A percentile compares a stretch with the other conserved stretches of the same genome.
These are phyloP conservation scores for Hypomontagnella submonticulosa DNA, from an alignment of 495 filamentous ascomycete species.

Conservation along the genomic window DNA sequence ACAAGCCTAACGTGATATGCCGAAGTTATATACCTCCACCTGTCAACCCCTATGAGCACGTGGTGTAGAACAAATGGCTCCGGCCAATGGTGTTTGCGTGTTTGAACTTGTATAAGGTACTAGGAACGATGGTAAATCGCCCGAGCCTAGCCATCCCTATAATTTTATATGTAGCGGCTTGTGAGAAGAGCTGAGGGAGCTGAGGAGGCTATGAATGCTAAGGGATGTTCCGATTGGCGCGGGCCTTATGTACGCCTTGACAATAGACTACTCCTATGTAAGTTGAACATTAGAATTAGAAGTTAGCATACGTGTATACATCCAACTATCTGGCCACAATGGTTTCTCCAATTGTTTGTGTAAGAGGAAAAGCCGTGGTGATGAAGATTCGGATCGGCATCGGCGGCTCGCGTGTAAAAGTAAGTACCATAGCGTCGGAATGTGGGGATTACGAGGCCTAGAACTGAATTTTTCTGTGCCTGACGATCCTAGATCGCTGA, in stretches of 20 bases:
- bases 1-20: conserved; percentile 5
- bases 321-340: too few relatives aligned
- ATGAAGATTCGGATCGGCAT: conserved; percentile 28
- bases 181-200: conserved; percentile 21
- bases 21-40: background rate
- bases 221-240: conserved; percentile 12
- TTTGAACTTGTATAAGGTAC: background rate
- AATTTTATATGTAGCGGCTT: background rate
- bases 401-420: conserved; percentile 17
- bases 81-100: background rate
- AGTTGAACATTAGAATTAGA: too few relatives aligned
- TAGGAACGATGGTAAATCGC: background rate
- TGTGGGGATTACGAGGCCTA: conserved; percentile 22
- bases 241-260: too few relatives aligned
- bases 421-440: conserved; percentile 26
- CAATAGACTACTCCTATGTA: too few relatives aligned
- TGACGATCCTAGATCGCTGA: conserved; percentile 39
- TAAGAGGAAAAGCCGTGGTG: conserved; percentile 5
- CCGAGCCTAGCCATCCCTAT: background rate
- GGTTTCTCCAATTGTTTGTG: background rate
- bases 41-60: background rate
- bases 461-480: conserved; percentile 36
- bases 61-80: background rate
- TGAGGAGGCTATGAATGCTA: conserved; percentile 17
- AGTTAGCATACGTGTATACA: too few relatives aligned